phyloP scores from a whole-genome alignment of 129 eudicot species.

The Logfia minima region DNA sequence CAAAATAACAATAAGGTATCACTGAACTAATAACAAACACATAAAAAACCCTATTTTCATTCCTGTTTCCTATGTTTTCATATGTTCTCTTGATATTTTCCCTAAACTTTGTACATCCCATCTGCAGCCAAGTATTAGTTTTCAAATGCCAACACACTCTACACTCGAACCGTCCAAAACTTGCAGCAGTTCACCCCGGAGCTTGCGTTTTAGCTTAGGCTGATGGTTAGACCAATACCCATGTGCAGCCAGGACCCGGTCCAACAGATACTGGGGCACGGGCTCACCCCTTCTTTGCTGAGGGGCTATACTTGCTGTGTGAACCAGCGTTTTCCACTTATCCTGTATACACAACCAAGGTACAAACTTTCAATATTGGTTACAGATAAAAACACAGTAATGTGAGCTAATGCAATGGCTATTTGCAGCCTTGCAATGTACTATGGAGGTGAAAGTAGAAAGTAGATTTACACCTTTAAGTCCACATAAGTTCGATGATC shows the following conservation, averaged over 20 bases:
- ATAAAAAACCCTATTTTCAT: not conserved
- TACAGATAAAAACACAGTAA: too few relatives aligned
- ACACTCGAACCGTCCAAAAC: conserved; percentile 28
- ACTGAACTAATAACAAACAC: not conserved
- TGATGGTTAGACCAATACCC: conserved; percentile 76
- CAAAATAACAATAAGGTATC: not conserved
- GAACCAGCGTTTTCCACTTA: conserved; percentile 93
- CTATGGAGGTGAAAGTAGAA: not conserved
- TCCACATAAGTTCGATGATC: conserved; percentile 85
- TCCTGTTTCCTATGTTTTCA: not conserved
- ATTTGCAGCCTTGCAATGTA: not conserved
- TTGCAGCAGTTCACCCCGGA: conserved; percentile 45
- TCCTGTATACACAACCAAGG: conserved; percentile 45
- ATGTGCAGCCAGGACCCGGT: conserved; percentile 75
- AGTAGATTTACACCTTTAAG: conserved; percentile 61
- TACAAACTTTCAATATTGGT: not conserved
- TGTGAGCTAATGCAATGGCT: not conserved
- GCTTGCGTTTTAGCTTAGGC: conserved; percentile 61
- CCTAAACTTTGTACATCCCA: conserved; percentile 13
- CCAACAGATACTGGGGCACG: conserved; percentile 80
- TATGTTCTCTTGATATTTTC: not conserved
- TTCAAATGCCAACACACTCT: conserved; percentile 16
- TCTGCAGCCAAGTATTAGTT: not conserved
- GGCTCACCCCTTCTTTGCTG: conserved; percentile 95
- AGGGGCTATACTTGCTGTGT: conserved; percentile 82